Base-by-base conservation (phyloP, 2,329 filamentous ascomycete genomes). In the Chrysoporthe puriensis region DNA sequence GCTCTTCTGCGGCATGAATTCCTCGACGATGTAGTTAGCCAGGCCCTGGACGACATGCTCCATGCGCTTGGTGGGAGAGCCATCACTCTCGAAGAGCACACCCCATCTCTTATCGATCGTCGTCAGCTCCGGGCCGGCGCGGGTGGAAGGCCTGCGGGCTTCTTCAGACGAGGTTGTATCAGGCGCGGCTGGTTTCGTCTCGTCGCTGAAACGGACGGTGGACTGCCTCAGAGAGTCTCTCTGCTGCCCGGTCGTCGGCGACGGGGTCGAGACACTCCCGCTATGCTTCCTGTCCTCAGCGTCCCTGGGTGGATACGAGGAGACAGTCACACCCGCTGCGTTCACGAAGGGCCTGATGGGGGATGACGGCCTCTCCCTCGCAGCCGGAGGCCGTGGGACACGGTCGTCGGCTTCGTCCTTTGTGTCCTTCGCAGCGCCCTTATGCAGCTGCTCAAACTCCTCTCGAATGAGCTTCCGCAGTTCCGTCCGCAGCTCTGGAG, bases 41-140 rank as follows among this genome's bases (percentile, higher is more conserved):
- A 97, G 81, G 0, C 92, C 92, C 66, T 88, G 84, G 61, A 96
- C 79, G 50, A 96, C 88, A 71, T 94, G 87, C 0, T 86, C 86
- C 18, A 95, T 83, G 63, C 92, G 84, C 60, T 83, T 78, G 0
- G 92, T 94, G 0, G 91, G 88, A 66, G 85, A 84, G 0, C 90
- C 91, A 40, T 88, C 83, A 2, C 83, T 80, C 59, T 91, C 88
- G 74, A 96, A 96, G 2, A 97, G 77, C 11, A 83, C 83, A 6
- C 92, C 91, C 93, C 93, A 97, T 74, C 90, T 89, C 74, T 86
- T 87, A 75, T 94, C 91, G 40, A 91, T 77, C 1, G 86, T 85
- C 1, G 86, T 89, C 69, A 84, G 76, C 68, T 88, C 86, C 43
- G 79, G 73, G 14, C 62, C 52, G 4, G 57, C 56, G 14, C 52